Percentiles rank a stretch among this genome's conserved stretches.
Conservation (phyloP, 1,284 basidiomycete genomes). For the Ganoderma meredithae region DNA sequence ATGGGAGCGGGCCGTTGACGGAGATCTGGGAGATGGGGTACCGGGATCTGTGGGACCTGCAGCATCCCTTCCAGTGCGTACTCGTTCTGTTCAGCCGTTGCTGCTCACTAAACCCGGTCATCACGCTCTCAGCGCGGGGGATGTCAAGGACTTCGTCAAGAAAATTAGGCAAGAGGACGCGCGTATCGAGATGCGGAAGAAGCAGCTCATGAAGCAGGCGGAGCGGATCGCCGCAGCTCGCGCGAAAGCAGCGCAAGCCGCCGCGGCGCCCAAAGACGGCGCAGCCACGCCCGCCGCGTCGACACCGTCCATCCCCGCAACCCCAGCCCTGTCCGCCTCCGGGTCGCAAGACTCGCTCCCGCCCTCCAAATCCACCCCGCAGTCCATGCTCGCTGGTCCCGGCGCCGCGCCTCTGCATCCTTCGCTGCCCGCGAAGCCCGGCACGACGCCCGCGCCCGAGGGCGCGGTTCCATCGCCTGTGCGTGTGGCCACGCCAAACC, state of each 20-base stretch:
- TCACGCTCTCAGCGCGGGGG: slow-evolving; percentile 57
- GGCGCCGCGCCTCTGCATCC: slow-evolving; percentile 61
- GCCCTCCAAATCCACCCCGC: slow-evolving; percentile 26
- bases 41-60: slow-evolving; percentile 63
- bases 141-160: slow-evolving; percentile 75
- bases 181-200: slow-evolving; percentile 67
- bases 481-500: slow-evolving; percentile 42
- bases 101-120: no score
- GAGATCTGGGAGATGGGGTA: slow-evolving; percentile 86
- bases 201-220: slow-evolving; percentile 55
- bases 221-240: slow-evolving; percentile 54
- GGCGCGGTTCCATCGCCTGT: slow-evolving; percentile 31
- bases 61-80: slow-evolving; percentile 70
- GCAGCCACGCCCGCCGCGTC: slow-evolving; percentile 32
- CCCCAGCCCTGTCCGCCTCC: slow-evolving; percentile 25
- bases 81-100: neutral
- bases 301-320: slow-evolving; percentile 32
- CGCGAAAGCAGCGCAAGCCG: slow-evolving; percentile 43
- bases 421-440: slow-evolving; percentile 64
- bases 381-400: slow-evolving; percentile 24
- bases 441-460: slow-evolving; percentile 41
- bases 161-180: slow-evolving; percentile 72
- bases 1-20: slow-evolving; percentile 72
- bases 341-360: slow-evolving; percentile 23
- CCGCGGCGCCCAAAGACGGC: slow-evolving; percentile 37